Base-by-base conservation (phyloP, 2,329 filamentous ascomycete species). In the Phyllosticta citriasiana region DNA sequence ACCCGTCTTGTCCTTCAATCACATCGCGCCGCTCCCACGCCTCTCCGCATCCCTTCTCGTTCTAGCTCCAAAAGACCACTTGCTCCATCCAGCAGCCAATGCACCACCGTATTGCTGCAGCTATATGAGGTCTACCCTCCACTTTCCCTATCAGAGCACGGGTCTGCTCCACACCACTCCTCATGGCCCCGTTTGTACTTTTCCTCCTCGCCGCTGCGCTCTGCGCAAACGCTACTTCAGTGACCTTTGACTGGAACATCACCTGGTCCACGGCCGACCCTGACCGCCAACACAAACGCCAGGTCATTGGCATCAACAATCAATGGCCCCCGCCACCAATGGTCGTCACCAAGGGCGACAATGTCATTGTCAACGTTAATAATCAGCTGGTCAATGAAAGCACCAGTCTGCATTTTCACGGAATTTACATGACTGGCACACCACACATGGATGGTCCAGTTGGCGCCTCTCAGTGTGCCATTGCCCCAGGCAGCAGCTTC, bases 361-460 rank as follows among this genome's bases (percentile, higher is more conserved):
- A 81, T 1, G 72, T 94, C 8, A 72, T 89, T 3, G 83, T 91
- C 53, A 83, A 88, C 33, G 78, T 91, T 57, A 76, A 83, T 65
- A 93, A 93, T 66, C 78, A 81, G 24, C 82, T 88, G 0, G 76
- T 78, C 12, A 88, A 91, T 65, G 72, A 82, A 65, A 82, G 80
- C 12, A 87, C 86, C 8, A 82, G 80, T 47, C 78, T 92, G 4
- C 89, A 93, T 69, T 92, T 88, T 71, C 89, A 93, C 66, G 89
- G 89, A 16, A 79, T 93, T 64, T 90, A 84, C 68, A 88, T 91
- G 69, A 89, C 89, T 65, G 87, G 87, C 10, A 88, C 87, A 0
- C 89, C 84, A 62, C 80, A 80, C 61, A 89, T 90, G 85, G 88
- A 93, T 67, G 89, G 88, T 0, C 82, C 87, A 1, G 78, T 84